phyloP scores from a whole-genome alignment of 1,284 basidiomycete genomes.

The Rhodotorula sp. region DNA sequence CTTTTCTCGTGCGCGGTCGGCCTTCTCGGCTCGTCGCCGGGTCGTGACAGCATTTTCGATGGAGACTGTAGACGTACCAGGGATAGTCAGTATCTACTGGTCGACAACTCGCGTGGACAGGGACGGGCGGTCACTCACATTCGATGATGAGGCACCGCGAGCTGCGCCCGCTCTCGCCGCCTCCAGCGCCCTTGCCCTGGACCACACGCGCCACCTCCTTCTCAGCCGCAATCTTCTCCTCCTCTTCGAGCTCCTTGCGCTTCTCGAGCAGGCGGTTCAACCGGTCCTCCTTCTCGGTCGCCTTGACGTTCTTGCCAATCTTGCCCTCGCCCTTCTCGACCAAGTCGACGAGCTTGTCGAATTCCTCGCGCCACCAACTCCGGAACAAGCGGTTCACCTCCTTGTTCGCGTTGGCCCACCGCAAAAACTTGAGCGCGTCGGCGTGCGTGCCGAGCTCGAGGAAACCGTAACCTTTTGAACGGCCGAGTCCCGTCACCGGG shows the following conservation, averaged over 20 bases:
- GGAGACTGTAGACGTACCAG: slow-evolving; percentile 55
- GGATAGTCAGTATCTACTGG: background rate
- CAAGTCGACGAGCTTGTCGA: slow-evolving; percentile 64
- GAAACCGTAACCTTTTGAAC: slow-evolving; percentile 93
- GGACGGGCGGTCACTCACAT: slow-evolving; percentile 50
- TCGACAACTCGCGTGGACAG: background rate
- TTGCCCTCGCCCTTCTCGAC: slow-evolving; percentile 42
- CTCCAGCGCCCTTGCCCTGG: slow-evolving; percentile 36
- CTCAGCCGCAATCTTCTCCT: slow-evolving; percentile 55
- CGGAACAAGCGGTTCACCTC: slow-evolving; percentile 65
- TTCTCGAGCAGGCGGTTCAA: slow-evolving; percentile 61
- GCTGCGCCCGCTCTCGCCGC: slow-evolving; percentile 49
- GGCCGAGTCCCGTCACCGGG: slow-evolving; percentile 76
- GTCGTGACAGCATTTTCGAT: slow-evolving; percentile 86
- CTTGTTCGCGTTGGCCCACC: slow-evolving; percentile 91
- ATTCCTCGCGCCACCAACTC: slow-evolving; percentile 79
- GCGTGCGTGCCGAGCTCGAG: slow-evolving; percentile 83
- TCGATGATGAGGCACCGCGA: slow-evolving; percentile 74
- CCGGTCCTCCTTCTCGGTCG: slow-evolving; percentile 70
- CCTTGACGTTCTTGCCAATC: slow-evolving; percentile 33
- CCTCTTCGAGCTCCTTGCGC: slow-evolving; percentile 56
- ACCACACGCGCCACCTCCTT: slow-evolving; percentile 48
- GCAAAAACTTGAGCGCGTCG: slow-evolving; percentile 83
- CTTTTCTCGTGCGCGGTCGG: slow-evolving; percentile 33
- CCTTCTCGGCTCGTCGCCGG: slow-evolving; percentile 42